Conservation (phyloP, 129 eudicot species). For the Tanacetum coccineum region DNA sequence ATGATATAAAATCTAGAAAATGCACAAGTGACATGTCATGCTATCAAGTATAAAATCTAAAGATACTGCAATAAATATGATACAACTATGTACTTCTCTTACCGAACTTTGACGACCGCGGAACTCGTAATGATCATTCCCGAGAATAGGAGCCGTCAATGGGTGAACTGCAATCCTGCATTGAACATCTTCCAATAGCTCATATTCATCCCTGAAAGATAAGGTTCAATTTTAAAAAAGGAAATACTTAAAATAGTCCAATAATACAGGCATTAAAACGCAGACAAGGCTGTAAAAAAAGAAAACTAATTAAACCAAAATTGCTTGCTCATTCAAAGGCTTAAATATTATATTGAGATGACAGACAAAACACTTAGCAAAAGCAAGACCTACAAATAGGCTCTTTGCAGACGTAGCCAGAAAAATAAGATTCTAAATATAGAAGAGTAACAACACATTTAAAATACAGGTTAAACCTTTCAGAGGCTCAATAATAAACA, state of each 20-base stretch:
- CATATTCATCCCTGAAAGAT: slow-evolving; percentile 73
- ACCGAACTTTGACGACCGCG: slow-evolving; percentile 81
- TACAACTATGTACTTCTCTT: slow-evolving; percentile 39
- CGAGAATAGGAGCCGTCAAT: slow-evolving; percentile 76
- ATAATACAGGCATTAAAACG: no score
- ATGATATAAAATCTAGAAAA: not conserved
- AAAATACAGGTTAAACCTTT: not conserved
- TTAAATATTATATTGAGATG: not conserved
- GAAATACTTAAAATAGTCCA: not conserved
- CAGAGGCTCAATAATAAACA: not conserved
- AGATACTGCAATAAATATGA: slow-evolving; percentile 1
- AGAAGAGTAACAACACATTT: not conserved
- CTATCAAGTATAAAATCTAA: not conserved
- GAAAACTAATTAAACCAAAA: not conserved
- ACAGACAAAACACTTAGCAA: not conserved
- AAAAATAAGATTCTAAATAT: not conserved
- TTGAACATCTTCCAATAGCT: slow-evolving; percentile 78
- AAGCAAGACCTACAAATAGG: not conserved
- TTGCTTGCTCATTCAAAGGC: not conserved
- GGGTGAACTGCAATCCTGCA: slow-evolving; percentile 72
- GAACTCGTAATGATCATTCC: slow-evolving; percentile 66
- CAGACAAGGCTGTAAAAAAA: not conserved
- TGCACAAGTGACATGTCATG: not conserved
- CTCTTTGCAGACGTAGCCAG: not conserved
- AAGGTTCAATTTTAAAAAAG: not conserved